Conservation (phyloP, 768 basidiomycete species). For the Tricholoma terreum region DNA sequence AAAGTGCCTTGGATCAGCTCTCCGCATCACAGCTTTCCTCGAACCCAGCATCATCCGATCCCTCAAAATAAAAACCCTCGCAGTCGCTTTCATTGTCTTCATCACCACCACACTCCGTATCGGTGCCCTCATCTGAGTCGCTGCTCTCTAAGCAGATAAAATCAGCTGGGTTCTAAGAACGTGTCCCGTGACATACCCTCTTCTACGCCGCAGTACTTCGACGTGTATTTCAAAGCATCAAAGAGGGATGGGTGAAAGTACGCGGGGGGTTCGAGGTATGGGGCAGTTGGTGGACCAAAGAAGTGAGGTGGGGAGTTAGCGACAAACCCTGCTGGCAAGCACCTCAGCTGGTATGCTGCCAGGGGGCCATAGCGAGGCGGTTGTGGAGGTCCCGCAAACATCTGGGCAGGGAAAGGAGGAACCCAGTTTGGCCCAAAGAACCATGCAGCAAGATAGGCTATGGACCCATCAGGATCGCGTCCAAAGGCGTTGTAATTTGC, state of each 20-base stretch:
- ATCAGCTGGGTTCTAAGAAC: no score
- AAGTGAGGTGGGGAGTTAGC: not conserved
- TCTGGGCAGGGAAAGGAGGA: not conserved
- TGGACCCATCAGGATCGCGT: not conserved
- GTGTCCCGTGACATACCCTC: no score
- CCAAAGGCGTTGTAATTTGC: constrained; percentile 4
- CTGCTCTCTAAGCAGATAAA: no score
- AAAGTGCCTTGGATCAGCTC: no score
- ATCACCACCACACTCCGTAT: no score
- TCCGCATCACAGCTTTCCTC: no score
- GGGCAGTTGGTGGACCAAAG: not conserved
- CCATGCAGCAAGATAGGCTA: not conserved
- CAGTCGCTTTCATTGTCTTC: no score
- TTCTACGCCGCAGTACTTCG: not conserved
- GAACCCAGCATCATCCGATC: no score
- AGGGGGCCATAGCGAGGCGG: constrained; percentile 2
- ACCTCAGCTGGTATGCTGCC: not conserved
- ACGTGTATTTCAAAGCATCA: not conserved
- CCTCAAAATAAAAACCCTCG: no score
- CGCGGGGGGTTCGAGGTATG: no score
- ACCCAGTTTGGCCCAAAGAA: not conserved
- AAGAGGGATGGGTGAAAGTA: no score
- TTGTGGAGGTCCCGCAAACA: not conserved
- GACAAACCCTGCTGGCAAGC: constrained; percentile 2
- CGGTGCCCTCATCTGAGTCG: no score